Evolutionary conservation across 345 rosid species (phyloP).

Genomic region (Diplotaxis tenuifolia): DNA sequence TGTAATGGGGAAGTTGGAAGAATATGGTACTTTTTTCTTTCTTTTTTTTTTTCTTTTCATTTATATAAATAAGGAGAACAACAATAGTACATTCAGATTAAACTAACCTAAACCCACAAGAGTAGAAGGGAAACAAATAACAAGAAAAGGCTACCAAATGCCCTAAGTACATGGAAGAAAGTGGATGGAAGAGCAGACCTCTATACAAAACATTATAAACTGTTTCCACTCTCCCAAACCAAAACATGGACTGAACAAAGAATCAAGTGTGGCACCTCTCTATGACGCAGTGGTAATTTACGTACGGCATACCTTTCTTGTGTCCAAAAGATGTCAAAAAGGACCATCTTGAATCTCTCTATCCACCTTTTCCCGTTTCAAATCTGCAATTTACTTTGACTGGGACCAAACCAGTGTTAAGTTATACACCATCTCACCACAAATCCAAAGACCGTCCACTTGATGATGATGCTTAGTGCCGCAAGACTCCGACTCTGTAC

Average conservation of each 20-base stretch:
- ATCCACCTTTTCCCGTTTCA: conserved; percentile 19
- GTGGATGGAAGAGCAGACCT: conserved; percentile 13
- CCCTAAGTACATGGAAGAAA: no score
- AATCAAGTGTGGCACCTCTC: conserved; percentile 18
- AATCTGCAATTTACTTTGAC: conserved; percentile 16
- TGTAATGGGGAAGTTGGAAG: no score
- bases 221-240: conserved; percentile 30
- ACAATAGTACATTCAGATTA: conserved; percentile 30
- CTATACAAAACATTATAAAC: conserved; percentile 36
- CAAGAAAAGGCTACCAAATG: no score
- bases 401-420: conserved; percentile 4
- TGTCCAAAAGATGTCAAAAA: conserved; percentile 1
- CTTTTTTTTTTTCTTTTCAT: no score
- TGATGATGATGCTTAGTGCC: conserved; percentile 15
- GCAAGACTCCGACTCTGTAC: conserved; percentile 14
- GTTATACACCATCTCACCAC: conserved; percentile 25
- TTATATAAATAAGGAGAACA: background rate
- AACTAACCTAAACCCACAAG: conserved; percentile 28
- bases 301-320: conserved; percentile 14
- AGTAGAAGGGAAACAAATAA: no score
- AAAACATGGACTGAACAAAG: conserved; percentile 8
- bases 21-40: no score
- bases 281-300: conserved; percentile 35
- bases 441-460: conserved; percentile 12
- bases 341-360: background rate